phyloP scores from a whole-genome alignment of 2,329 filamentous ascomycete species.

The Colletotrichum limetticola region DNA sequence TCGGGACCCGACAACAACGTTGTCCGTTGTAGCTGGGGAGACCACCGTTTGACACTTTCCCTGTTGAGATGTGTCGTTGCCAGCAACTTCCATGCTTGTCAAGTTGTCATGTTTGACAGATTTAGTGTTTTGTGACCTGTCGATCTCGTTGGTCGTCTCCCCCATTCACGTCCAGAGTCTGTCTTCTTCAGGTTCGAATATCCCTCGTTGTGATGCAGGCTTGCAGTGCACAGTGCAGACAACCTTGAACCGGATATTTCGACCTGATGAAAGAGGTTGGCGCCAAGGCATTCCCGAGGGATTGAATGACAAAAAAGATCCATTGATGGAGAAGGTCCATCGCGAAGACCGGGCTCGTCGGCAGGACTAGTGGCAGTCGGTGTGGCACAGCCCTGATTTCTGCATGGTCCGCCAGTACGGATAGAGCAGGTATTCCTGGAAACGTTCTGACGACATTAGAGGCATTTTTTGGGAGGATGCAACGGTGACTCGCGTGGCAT shows the following conservation, averaged over 20 bases:
- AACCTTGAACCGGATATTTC: neutral
- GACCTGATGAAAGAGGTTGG: neutral
- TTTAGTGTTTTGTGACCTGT: neutral
- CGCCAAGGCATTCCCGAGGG: conserved; percentile 20
- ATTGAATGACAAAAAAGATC: conserved; percentile 24
- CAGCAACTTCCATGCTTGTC: conserved; percentile 1
- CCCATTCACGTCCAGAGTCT: too few species aligned
- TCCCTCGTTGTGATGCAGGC: neutral
- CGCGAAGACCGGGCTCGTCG: conserved; percentile 18
- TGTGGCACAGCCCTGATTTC: conserved; percentile 27
- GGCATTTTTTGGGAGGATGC: neutral
- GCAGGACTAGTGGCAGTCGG: conserved; percentile 17
- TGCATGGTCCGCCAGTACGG: neutral
- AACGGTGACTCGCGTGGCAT: neutral
- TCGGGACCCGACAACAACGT: conserved; percentile 1
- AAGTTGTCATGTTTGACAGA: neutral
- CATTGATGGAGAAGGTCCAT: conserved; percentile 26
- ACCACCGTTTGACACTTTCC: neutral
- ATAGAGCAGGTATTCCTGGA: neutral
- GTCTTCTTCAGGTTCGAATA: too few species aligned
- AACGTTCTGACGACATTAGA: neutral
- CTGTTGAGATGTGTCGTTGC: neutral
- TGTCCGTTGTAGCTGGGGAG: neutral
- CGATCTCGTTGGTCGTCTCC: neutral
- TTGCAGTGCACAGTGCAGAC: neutral